Evolutionary conservation across 331 rosid genomes (phyloP), one percentile per base, ranked within the genome.

Genomic region (Arachis monticola): DNA sequence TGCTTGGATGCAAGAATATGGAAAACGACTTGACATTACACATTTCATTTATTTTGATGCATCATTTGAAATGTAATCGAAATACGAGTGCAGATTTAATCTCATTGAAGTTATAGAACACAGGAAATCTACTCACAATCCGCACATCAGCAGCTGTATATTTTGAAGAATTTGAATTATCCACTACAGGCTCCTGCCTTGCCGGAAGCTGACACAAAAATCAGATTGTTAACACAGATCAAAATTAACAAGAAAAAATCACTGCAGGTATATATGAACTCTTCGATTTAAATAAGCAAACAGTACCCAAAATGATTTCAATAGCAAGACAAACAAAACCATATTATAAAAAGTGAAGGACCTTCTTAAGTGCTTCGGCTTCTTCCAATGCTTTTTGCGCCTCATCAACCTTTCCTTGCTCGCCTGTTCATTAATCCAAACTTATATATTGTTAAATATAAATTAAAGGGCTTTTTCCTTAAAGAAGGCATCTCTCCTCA

Each of bases 311-410:
- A 17, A 17, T 17, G 22, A 17, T 17, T 17, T 17, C 22, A 17
- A 17, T 17, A 17, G 60, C 62, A 64, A 40, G 6, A 55, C 42
- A 52, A 31, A 78, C 47, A 45, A 79, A 63, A 7, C 32, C 47
- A 70, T 5, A 60, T 53, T 60, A 69, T 72, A 51, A 45, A 77
- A 74, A 45, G 74, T 60, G 79, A 74, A 59, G 47, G 72, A 95
- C 99, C 98, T 95, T 95, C 84, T 90, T 92, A 70, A 95, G 91
- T 3, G 99, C 99, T 87, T 95, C 99, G 79, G 99, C 99, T 85
- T 95, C 99, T 84, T 95, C 99, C 88, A 95, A 67, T 10, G 96
- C 98, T 75, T 95, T 95, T 68, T 95, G 97, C 51, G 99, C 99
- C 81, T 95, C 99, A 62, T 95, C 99, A 78, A 95, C 88, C 91